Conservation (phyloP, 2,329 filamentous ascomycete species). For the Fusarium tricinctum region DNA sequence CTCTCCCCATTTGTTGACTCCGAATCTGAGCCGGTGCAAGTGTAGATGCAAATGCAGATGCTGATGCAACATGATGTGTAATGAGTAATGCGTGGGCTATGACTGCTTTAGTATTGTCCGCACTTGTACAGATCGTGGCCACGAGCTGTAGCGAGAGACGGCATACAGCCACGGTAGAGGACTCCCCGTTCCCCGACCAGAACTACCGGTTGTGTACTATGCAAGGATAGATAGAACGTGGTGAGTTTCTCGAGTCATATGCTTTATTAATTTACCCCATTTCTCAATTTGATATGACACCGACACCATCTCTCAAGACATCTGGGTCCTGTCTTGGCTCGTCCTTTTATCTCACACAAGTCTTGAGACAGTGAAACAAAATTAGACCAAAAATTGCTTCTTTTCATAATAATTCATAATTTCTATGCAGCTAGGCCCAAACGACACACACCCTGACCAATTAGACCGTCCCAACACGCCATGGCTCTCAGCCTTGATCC, state of each 20-base stretch:
- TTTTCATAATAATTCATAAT: background rate
- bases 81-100: constrained; percentile 11
- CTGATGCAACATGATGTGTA: background rate
- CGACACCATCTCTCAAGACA: too few species aligned
- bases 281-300: too few species aligned
- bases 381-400: background rate
- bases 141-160: too few species aligned
- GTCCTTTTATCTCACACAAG: background rate
- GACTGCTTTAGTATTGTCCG: background rate
- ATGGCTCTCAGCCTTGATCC: constrained; percentile 23
- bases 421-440: background rate
- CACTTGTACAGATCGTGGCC: constrained; percentile 6
- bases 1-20: constrained; percentile 2
- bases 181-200: background rate
- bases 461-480: constrained; percentile 34
- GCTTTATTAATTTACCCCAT: background rate
- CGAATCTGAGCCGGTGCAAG: constrained; percentile 28
- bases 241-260: background rate
- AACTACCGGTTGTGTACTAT: background rate
- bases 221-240: too few species aligned
- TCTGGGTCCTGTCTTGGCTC: too few species aligned
- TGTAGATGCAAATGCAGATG: constrained; percentile 1
- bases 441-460: constrained; percentile 26
- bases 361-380: too few species aligned
- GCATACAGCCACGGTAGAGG: too few species aligned